Conservation (phyloP, 768 basidiomycete genomes). For the Podaxis rugospora region DNA sequence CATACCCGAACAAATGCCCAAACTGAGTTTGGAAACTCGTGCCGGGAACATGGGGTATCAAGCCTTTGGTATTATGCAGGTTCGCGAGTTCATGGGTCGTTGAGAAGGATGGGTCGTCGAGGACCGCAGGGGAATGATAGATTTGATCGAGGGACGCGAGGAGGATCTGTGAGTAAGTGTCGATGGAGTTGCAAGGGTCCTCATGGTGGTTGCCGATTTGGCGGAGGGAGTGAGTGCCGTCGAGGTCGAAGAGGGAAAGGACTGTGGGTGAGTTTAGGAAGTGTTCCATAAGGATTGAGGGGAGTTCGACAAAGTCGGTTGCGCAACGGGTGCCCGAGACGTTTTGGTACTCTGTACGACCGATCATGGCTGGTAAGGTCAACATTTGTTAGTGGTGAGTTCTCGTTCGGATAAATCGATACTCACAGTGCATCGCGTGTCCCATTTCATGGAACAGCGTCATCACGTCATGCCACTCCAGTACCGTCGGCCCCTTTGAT, state of each 20-base stretch:
- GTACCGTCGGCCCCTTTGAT: constrained; percentile 59
- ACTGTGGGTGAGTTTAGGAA: constrained; percentile 85
- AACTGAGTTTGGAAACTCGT: constrained; percentile 97
- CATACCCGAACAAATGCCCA: constrained; percentile 92
- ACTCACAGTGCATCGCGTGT: constrained; percentile 98
- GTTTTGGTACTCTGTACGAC: constrained; percentile 95
- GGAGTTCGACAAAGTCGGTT: constrained; percentile 97
- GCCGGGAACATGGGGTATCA: constrained; percentile 78
- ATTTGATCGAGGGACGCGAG: constrained; percentile 86
- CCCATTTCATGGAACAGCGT: constrained; percentile 99
- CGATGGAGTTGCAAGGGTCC: constrained; percentile 78
- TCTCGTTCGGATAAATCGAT: not conserved
- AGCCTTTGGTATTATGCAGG: constrained; percentile 63
- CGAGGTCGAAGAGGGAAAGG: constrained; percentile 68
- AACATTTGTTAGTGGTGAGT: constrained; percentile 1
- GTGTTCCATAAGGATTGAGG: constrained; percentile 98
- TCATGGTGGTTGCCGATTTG: constrained; percentile 63
- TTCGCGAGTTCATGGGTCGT: constrained; percentile 64
- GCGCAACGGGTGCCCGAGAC: constrained; percentile 97
- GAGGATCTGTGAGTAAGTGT: constrained; percentile 87
- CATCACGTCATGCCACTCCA: constrained; percentile 91
- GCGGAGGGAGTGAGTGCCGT: constrained; percentile 39
- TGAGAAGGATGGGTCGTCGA: constrained; percentile 52
- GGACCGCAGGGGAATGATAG: constrained; percentile 73
- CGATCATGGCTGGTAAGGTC: constrained; percentile 80